Evolutionary conservation across 768 basidiomycete genomes (phyloP), one percentile per base, ranked within the genome.

Genomic region (Mrakia hoshinonis): DNA sequence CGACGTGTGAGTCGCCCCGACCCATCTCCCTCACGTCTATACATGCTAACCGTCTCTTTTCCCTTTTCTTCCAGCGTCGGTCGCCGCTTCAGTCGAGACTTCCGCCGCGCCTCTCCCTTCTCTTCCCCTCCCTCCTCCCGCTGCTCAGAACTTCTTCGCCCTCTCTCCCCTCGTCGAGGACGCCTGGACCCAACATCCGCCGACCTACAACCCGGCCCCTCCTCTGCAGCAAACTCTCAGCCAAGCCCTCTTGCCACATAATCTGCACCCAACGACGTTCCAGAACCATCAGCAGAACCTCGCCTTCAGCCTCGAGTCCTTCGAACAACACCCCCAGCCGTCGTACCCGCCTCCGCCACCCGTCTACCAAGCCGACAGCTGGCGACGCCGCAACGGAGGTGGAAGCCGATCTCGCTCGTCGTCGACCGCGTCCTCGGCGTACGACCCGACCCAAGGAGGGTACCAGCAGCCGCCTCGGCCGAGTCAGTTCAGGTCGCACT

Each of bases 71-170:
- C 18, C 58, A 61, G 58, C 36, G 31, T 61, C 58, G 13, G 58
- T 61, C 58, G 91, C 91, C 38, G 90, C 90, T 26, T 92, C 91
- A 31, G 91, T 93, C 67, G 91, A 93, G 77, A 90, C 91, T 39
- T 87, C 91, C 69, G 91, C 92, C 85, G 91, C 92, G 90, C 91
- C 38, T 90, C 90, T 29, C 92, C 91, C 34, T 90, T 93, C 66
- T 91, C 92, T 77, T 91, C 91, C 43, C 87, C 91, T 69, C 91
- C 92, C 85, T 90, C 92, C 43, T 43, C 43, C 43, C 43, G 15
- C 15, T 6, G 43, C 43, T 75, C 90, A 92, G 77, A 88, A 90
- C 76, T 93, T 88, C 81, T 89, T 90, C 78, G 84, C 89, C 4
- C 81, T 92, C 69, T 91, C 90, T 68, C 89, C 91, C 12, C 58